Evolutionary conservation across 176 grass and related monocot genomes (phyloP), one percentile per base, ranked within the genome.

Genomic region (Hordeum marinum): DNA sequence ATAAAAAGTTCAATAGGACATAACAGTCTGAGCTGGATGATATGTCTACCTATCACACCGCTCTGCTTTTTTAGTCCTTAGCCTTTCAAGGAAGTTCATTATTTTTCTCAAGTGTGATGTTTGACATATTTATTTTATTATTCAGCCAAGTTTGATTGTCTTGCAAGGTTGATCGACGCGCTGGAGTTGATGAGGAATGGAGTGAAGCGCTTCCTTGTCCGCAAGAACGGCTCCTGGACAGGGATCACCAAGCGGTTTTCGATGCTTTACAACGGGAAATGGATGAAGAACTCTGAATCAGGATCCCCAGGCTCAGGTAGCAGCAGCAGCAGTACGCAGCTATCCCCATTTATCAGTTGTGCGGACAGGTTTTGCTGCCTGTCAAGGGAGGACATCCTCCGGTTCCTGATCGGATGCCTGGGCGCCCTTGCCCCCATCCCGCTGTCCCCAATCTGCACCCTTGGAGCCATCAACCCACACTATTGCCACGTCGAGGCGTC

Each of bases 181-280:
- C 76, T 98, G 61, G 95, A 98, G 29, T 72, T 98, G 83, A 98
- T 98, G 95, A 98, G 88, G 77, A 87, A 95, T 85, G 95, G 95
- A 85, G 91, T 93, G 75, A 92, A 91, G 80, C 93, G 89, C 75
- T 77, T 98, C 73, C 91, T 98, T 41, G 93, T 98, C 68, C 95
- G 95, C 80, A 95, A 98, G 85, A 98, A 80, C 79, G 82, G 85
- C 29, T 76, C 83, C 6, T 98, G 92, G 92, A 89, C 54, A 86
- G 95, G 95, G 67, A 78, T 98, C 39, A 91, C 88, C 69, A 98
- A 95, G 87, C 83, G 95, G 46, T 98, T 98, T 86, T 98, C 95
- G 26, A 43, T 83, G 72, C 85, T 98, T 61, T 98, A 91, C 77
- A 90, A 93, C 60, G 93, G 95, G 10, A 98, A 92, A 79, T 98